These are phyloP conservation scores for Aschersonia sp. DNA, from an alignment of 2,329 filamentous ascomycete species.

Conservation along the genomic window DNA sequence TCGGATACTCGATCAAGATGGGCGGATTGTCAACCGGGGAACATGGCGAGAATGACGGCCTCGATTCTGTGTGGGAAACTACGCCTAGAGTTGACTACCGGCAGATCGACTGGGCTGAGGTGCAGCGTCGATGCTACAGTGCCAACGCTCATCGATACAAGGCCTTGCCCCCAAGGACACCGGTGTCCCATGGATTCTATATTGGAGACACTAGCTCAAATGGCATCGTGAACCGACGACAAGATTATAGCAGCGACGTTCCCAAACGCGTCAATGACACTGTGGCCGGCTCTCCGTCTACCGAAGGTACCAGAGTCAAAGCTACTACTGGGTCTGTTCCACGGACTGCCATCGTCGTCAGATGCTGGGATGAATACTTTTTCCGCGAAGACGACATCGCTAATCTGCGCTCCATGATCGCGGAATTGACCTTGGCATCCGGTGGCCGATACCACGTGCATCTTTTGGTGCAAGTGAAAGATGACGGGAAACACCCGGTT, in stretches of 20 bases:
- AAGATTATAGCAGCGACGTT: slow-evolving; percentile 1
- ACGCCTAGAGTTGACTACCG: slow-evolving; percentile 63
- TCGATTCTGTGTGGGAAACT: slow-evolving; percentile 64
- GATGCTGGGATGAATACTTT: slow-evolving; percentile 67
- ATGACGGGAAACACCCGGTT: slow-evolving; percentile 58
- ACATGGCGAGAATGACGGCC: slow-evolving; percentile 68
- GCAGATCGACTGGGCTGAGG: slow-evolving; percentile 63
- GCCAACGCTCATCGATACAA: slow-evolving; percentile 60
- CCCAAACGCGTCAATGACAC: not conserved
- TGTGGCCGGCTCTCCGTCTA: not conserved
- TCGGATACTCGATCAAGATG: slow-evolving; percentile 65
- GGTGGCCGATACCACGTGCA: slow-evolving; percentile 81
- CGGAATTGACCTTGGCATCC: slow-evolving; percentile 66
- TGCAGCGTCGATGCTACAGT: slow-evolving; percentile 58
- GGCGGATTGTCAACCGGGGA: slow-evolving; percentile 79
- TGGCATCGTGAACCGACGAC: not conserved
- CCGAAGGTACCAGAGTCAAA: slow-evolving; percentile 4
- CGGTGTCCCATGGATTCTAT: slow-evolving; percentile 35
- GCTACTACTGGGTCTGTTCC: slow-evolving; percentile 10
- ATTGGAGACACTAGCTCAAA: slow-evolving; percentile 11
- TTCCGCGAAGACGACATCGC: slow-evolving; percentile 72
- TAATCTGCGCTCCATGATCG: slow-evolving; percentile 71
- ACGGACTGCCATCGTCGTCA: slow-evolving; percentile 62
- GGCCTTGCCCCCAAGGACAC: slow-evolving; percentile 22
- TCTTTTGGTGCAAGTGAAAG: slow-evolving; percentile 71